These are phyloP conservation scores for Phytophthora pistaciae DNA, from an alignment of 352 stramenopile species.

Conservation along the genomic window DNA sequence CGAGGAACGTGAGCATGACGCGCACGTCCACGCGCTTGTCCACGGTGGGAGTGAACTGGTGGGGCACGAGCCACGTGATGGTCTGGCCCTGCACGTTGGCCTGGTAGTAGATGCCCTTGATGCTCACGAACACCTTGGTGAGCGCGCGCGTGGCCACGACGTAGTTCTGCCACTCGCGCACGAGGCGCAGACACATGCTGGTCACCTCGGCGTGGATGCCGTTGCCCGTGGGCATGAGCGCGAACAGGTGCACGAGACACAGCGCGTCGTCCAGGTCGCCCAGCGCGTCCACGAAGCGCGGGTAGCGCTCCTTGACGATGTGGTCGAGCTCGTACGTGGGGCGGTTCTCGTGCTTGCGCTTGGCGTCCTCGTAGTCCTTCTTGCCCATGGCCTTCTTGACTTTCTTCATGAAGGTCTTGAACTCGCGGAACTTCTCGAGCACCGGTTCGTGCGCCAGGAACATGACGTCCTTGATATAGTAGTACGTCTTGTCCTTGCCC, in stretches of 20 bases:
- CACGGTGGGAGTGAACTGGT: constrained; percentile 98
- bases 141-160: constrained; percentile 91
- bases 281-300: constrained; percentile 97
- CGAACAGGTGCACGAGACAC: constrained; percentile 98
- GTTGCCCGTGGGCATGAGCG: constrained; percentile 93
- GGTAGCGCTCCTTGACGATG: constrained; percentile 99
- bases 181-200: constrained; percentile 92
- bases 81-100: constrained; percentile 92
- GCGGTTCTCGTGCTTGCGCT: constrained; percentile 86
- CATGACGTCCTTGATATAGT: constrained; percentile 99
- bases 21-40: constrained; percentile 98
- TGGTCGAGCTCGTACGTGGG: constrained; percentile 98
- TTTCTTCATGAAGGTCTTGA: constrained; percentile 99
- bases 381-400: constrained; percentile 88
- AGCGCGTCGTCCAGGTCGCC: constrained; percentile 99
- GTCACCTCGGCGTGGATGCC: constrained; percentile 90
- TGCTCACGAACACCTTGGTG: constrained; percentile 98
- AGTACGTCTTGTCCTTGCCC: constrained; percentile 98
- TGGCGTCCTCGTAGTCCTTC: constrained; percentile 84
- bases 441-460: constrained; percentile 98
- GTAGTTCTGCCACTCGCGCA: constrained; percentile 97
- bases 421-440: constrained; percentile 98
- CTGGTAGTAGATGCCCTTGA: constrained; percentile 99
- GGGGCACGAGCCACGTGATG: constrained; percentile 98
- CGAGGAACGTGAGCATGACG: constrained; percentile 99